Base-by-base conservation (phyloP, 2,329 filamentous ascomycete species). In the Coniochaeta ligniaria region DNA sequence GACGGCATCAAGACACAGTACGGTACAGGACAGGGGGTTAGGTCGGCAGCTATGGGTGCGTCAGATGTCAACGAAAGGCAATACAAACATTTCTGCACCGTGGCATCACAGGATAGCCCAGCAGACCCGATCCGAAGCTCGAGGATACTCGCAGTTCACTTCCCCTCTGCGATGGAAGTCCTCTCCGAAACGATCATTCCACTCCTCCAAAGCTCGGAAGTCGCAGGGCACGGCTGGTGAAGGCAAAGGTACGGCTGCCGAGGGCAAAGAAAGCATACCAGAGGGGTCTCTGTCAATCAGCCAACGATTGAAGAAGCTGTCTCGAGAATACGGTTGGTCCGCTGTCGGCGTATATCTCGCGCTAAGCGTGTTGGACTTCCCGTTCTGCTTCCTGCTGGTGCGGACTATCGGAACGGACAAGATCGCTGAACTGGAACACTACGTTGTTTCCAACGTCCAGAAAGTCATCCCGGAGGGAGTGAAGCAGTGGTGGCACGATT, bases 371-470 rank as follows among this genome's bases (percentile, higher is more conserved):
- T 77, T 96, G 58, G 95, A 99, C 75, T 96, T 98, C 66, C 95
- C 95, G 0, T 91, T 98, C 72, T 98, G 94, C 76, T 99, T 96
- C 77, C 76, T 96, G 60, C 85, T 95, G 11, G 95, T 99, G 55
- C 84, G 88, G 61, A 78, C 87, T 59, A 82, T 96, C 1, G 95
- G 95, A 17, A 90, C 91, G 0, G 95, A 99, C 28, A 84, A 84
- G 60, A 95, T 99, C 69, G 85, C 83, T 57, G 76, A 79, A 66
- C 72, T 83, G 66, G 91, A 95, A 72, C 83, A 92, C 61, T 80
- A 78, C n/a, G 76, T 92, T 1, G 80, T 91, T 31, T 83, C 83
- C 9, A 75, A 79, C 35, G 78, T 85, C 59, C 82, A 83, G 71
- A 78, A 76, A 35, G 60, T 85, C 9, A 82, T 92, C 59, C 86